These are phyloP conservation scores for Rhodosporidiobolus odoratus DNA, from an alignment of 768 basidiomycete genomes.

Conservation along the genomic window DNA sequence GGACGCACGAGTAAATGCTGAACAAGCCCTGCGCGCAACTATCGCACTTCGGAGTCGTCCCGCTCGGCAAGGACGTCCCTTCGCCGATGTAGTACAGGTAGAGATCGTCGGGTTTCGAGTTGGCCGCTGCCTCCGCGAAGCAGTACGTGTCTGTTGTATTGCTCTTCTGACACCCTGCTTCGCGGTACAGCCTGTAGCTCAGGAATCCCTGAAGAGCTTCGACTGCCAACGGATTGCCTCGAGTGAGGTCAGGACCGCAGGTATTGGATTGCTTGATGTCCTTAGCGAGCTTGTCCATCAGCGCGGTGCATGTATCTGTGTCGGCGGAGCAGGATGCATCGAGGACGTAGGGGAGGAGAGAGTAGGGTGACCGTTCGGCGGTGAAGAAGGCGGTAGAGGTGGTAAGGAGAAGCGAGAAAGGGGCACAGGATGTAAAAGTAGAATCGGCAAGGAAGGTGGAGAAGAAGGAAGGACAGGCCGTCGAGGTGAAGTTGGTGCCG, in stretches of 20 bases:
- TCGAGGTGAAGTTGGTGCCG: conserved; percentile 61
- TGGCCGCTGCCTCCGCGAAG: conserved; percentile 37
- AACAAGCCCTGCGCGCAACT: conserved; percentile 29
- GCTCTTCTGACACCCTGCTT: conserved; percentile 59
- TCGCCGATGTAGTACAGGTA: conserved; percentile 38
- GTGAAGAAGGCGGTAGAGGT: conserved; percentile 54
- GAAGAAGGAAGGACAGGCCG: conserved; percentile 65
- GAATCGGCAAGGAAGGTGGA: conserved; percentile 60
- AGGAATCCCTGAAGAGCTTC: conserved; percentile 61
- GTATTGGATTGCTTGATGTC: conserved; percentile 49
- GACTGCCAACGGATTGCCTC: conserved; percentile 55
- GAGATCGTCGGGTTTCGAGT: conserved; percentile 16
- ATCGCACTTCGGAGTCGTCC: conserved; percentile 28
- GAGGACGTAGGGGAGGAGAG: conserved; percentile 61
- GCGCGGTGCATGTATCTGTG: conserved; percentile 54
- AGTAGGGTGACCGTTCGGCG: conserved; percentile 52
- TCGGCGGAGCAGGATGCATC: conserved; percentile 77
- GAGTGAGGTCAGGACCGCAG: conserved; percentile 58
- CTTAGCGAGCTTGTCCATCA: conserved; percentile 63
- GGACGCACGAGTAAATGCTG: conserved; percentile 30
- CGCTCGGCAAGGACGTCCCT: conserved; percentile 35
- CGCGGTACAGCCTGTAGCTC: conserved; percentile 60
- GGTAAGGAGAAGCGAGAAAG: conserved; percentile 36
- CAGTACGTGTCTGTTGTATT: conserved; percentile 48
- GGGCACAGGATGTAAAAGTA: conserved; percentile 51